Evolutionary conservation across 495 filamentous ascomycete species (phyloP), one percentile per base, ranked within the genome.

Genomic region (Talaromyces adpressus): DNA sequence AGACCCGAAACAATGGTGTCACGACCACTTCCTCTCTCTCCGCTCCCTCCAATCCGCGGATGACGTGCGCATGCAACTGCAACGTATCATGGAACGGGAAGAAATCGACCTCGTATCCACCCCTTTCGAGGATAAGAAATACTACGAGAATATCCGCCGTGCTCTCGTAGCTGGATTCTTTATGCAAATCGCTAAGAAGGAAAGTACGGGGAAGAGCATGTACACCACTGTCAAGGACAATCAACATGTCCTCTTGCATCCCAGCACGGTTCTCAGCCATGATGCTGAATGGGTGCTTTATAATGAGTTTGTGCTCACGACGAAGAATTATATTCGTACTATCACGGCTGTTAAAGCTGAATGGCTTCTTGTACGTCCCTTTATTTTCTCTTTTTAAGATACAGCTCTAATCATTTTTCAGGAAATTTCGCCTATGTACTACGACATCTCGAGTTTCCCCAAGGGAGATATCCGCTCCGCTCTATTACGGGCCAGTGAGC

Each of bases 101-200:
- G 91, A 88, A 59, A 73, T 99, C 9, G 89, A 94, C 51, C 83
- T 99, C 56, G 72, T 98, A 56, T 92, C 87, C 63, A 96, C 91
- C 0, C 85, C 89, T 1, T 97, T 97, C 77, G 89, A 92, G 57
- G 87, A 98, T 75, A 97, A 96, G 82, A 89, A 93, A 66, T 99
- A 99, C 78, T 98, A 97, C 72, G 91, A 85, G 74, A 99, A 99
- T 70, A 98, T 99, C 69, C 89, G 92, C 22, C 87, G 91, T 16
- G 94, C 94, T 9, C 81, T 99, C n/a, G 89, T 96, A 14, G 85
- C 91, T 2, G 94, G 94, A 22, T 99, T 98, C 80, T 99, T 99
- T 81, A 99, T 99, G 94, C 95, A 99, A 71, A 89, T 98, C n/a
- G 94, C 94, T 47, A 97, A 92, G 85, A 89, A 87, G 67, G 90